Evolutionary conservation across 495 filamentous ascomycete genomes (phyloP).

Genomic region (Bryoglossum gracile): DNA sequence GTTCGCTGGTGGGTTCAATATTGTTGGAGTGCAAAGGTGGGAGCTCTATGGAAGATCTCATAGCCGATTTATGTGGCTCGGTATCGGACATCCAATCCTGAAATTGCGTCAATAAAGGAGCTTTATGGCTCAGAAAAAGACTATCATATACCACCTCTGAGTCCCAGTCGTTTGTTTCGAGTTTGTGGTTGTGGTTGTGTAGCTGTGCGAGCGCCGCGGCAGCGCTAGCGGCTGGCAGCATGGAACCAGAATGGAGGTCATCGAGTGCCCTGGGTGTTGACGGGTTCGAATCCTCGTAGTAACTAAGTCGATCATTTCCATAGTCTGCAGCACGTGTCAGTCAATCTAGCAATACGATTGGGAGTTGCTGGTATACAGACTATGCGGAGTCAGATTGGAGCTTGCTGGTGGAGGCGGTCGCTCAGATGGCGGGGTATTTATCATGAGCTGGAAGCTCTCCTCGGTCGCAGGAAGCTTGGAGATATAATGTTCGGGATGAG

Average conservation of each 20-base stretch:
- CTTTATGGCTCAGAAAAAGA: constrained; percentile 3
- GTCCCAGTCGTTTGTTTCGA: constrained; percentile 69
- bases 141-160: constrained; percentile 63
- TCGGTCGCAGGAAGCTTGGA: constrained; percentile 97
- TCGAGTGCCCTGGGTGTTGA: constrained; percentile 68
- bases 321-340: constrained; percentile 30
- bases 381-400: constrained; percentile 21
- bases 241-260: constrained; percentile 54
- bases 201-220: constrained; percentile 84
- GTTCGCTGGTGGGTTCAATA: constrained; percentile 60
- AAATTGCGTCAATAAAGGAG: constrained; percentile 10
- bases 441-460: constrained; percentile 95
- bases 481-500: constrained; percentile 96
- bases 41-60: constrained; percentile 56
- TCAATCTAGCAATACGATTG: constrained; percentile 8
- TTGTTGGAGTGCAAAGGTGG: constrained; percentile 55
- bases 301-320: constrained; percentile 36
- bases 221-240: constrained; percentile 65
- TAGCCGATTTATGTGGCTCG: constrained; percentile 45
- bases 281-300: constrained; percentile 61
- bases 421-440: constrained; percentile 80
- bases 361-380: constrained; percentile 21
- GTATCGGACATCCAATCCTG: constrained; percentile 39
- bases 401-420: constrained; percentile 51
- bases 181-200: constrained; percentile 74